phyloP scores from a whole-genome alignment of 768 basidiomycete species.

The Coprinopsis sp. region DNA sequence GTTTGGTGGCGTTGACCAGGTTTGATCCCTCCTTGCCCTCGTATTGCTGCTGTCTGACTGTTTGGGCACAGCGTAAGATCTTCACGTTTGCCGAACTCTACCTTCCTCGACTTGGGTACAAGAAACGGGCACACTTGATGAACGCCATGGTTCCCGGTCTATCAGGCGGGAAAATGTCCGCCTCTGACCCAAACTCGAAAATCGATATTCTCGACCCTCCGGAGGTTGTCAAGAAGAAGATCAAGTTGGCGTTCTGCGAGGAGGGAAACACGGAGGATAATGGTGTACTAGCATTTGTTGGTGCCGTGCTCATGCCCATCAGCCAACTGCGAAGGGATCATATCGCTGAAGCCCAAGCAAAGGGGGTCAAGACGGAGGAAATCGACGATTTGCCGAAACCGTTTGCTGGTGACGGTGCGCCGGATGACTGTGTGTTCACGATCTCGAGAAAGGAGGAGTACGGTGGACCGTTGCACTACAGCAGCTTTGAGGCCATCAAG shows the following conservation, averaged over 20 bases:
- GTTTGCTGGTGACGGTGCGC: constrained; percentile 66
- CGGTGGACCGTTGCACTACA: constrained; percentile 78
- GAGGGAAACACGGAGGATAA: constrained; percentile 88
- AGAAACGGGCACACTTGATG: constrained; percentile 96
- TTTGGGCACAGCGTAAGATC: constrained; percentile 76
- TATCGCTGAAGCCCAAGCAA: background rate
- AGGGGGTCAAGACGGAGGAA: constrained; percentile 2
- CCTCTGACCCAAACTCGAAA: constrained; percentile 96
- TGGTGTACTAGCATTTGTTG: constrained; percentile 79
- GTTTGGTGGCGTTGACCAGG: constrained; percentile 97
- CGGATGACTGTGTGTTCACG: constrained; percentile 77
- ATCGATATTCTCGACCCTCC: constrained; percentile 95
- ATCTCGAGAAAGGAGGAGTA: constrained; percentile 74
- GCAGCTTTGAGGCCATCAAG: constrained; percentile 58
- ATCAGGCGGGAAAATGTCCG: constrained; percentile 95
- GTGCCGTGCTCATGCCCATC: constrained; percentile 87
- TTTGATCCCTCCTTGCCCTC: constrained; percentile 27
- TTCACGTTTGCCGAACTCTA: constrained; percentile 97
- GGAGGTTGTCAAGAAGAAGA: constrained; percentile 79
- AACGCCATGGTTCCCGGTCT: constrained; percentile 96
- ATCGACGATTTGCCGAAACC: constrained; percentile 56
- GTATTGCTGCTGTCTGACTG: background rate
- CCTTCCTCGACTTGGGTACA: constrained; percentile 89
- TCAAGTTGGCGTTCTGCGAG: constrained; percentile 91
- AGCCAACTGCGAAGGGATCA: constrained; percentile 51